Percentiles rank a stretch among this genome's conserved stretches.
Evolutionary conservation across 352 stramenopile genomes (phyloP).

Genomic region (Phytopythium boreale): DNA sequence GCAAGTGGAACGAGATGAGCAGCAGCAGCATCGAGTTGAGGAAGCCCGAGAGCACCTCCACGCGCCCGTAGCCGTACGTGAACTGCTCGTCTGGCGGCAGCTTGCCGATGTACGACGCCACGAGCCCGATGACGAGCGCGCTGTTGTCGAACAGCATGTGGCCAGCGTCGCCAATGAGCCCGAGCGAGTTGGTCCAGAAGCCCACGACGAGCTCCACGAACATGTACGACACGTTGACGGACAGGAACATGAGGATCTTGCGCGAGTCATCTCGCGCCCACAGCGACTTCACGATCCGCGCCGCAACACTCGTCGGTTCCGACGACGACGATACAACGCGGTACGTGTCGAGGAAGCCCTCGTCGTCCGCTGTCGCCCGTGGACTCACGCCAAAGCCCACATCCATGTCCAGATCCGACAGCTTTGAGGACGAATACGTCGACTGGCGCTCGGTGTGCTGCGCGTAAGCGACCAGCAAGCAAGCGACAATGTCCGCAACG

Average conservation of each 20-base stretch:
- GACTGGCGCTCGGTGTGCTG: background rate
- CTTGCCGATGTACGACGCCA: conserved; percentile 79
- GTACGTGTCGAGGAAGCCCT: conserved; percentile 45
- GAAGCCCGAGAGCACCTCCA: conserved; percentile 86
- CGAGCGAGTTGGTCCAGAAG: conserved; percentile 83
- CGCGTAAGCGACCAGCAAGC: background rate
- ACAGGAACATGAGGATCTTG: conserved; percentile 82
- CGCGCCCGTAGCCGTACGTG: conserved; percentile 84
- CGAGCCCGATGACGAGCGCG: conserved; percentile 80
- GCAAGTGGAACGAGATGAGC: conserved; percentile 81
- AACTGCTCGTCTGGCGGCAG: conserved; percentile 67
- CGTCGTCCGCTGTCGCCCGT: conserved; percentile 11
- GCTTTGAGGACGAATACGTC: background rate
- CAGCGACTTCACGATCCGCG: conserved; percentile 37
- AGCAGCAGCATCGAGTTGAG: conserved; percentile 85
- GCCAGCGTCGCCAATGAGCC: conserved; percentile 81
- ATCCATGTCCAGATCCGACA: conserved; percentile 11
- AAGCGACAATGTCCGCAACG: background rate
- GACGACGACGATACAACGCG: conserved; percentile 10
- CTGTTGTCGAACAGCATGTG: conserved; percentile 91
- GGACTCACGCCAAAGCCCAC: conserved; percentile 20
- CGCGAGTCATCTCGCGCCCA: conserved; percentile 60
- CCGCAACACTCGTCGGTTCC: background rate
- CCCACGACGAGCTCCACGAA: conserved; percentile 83
- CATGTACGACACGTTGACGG: conserved; percentile 84